Percentiles rank a stretch among this genome's conserved stretches.
Evolutionary conservation across 495 filamentous ascomycete genomes (phyloP).

Genomic region (Aspergillus haitiensis): DNA sequence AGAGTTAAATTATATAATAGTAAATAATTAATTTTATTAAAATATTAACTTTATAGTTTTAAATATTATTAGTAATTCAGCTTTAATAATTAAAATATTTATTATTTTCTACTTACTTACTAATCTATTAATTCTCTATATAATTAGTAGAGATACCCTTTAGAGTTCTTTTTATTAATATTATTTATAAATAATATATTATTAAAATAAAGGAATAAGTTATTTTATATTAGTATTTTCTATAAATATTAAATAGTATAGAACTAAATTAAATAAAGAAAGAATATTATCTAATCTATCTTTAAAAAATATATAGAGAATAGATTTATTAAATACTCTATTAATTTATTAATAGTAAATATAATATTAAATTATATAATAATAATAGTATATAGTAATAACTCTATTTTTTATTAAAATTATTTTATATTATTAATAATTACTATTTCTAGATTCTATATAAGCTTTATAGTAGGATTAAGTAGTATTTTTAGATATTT

Average conservation of each 20-base stretch:
- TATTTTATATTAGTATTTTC: too few relatives aligned
- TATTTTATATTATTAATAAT: conserved; percentile 1
- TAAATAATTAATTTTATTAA: conserved; percentile 1
- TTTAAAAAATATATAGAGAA: too few relatives aligned
- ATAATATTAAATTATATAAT: neutral
- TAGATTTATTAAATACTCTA: too few relatives aligned
- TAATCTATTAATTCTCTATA: neutral
- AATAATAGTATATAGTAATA: neutral
- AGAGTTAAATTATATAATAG: neutral
- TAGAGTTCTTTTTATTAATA: too few relatives aligned
- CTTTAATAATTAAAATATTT: neutral
- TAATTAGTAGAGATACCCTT: too few relatives aligned
- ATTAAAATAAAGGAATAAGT: too few relatives aligned
- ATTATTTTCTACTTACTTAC: conserved; percentile 1
- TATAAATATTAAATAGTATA: too few relatives aligned
- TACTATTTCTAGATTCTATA: neutral
- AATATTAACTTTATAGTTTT: neutral
- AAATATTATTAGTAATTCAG: neutral
- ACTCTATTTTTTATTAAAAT: neutral
- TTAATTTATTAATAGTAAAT: too few relatives aligned
- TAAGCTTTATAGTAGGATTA: neutral
- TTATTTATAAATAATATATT: too few relatives aligned
- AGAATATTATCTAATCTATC: too few relatives aligned
- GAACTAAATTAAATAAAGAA: too few relatives aligned
- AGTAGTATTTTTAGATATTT: neutral